Percentiles rank a stretch among this genome's conserved stretches.
phyloP scores from a whole-genome alignment of 169 alveolate species.

The Plasmodium falciparum region DNA sequence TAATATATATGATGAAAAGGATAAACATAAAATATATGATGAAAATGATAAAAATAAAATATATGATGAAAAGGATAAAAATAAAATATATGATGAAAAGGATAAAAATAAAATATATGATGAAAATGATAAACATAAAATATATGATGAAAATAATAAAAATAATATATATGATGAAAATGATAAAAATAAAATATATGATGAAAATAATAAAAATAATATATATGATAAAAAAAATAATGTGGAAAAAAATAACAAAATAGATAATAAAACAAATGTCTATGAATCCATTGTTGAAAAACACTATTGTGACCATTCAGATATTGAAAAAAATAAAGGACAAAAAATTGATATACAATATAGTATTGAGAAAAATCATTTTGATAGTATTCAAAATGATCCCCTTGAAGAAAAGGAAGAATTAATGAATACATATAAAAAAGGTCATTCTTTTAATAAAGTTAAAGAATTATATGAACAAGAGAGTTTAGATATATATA shows the following conservation, averaged over 20 bases:
- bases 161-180: background rate
- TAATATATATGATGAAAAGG: background rate
- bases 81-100: background rate
- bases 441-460: too few species aligned
- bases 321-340: too few species aligned
- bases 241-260: too few species aligned
- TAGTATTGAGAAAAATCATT: too few species aligned
- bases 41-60: background rate
- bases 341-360: too few species aligned
- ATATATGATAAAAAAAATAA: background rate
- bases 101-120: background rate
- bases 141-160: background rate
- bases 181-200: background rate
- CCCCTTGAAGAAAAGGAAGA: background rate
- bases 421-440: background rate
- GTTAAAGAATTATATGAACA: too few species aligned
- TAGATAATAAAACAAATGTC: too few species aligned
- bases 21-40: background rate
- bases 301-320: too few species aligned
- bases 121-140: background rate
- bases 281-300: too few species aligned
- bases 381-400: background rate
- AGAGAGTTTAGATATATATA: conserved; percentile 1
- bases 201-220: background rate
- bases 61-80: background rate